Percentiles rank a stretch among this genome's conserved stretches.
Evolutionary conservation across 2,329 filamentous ascomycete species (phyloP).

Genomic region (Diaporthe longicolla): DNA sequence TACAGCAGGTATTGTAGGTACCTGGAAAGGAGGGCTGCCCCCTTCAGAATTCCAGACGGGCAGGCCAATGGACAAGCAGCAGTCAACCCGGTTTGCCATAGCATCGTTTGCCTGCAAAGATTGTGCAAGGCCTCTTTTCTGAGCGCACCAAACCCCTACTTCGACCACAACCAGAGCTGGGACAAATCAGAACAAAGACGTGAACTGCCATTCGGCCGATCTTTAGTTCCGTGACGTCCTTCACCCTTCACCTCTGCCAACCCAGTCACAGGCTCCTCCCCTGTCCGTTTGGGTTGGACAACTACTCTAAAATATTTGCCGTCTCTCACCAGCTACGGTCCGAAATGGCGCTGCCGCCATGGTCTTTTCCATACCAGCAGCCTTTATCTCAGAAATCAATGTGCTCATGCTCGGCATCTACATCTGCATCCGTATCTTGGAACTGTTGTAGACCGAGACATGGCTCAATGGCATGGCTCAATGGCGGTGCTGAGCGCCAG

Average conservation of each 20-base stretch:
- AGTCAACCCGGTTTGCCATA: background rate
- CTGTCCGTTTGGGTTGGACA: background rate
- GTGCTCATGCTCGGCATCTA: background rate
- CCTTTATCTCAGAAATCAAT: background rate
- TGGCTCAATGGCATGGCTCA: conserved; percentile 16
- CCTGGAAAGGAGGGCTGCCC: conserved; percentile 19
- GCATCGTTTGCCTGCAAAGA: conserved; percentile 9
- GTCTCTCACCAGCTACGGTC: background rate
- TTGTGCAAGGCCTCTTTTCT: background rate
- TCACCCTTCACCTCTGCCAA: background rate
- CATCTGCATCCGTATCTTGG: background rate
- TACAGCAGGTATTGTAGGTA: background rate
- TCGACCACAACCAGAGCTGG: background rate
- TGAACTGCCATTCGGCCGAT: background rate
- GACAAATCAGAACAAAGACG: background rate
- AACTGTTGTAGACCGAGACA: background rate
- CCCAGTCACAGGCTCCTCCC: background rate
- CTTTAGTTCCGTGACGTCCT: no score
- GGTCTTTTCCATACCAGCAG: background rate
- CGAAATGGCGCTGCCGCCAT: background rate
- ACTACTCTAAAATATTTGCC: background rate
- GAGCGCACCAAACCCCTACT: background rate
- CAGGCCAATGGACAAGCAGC: background rate
- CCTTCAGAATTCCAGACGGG: background rate
- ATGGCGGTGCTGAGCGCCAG: background rate